Evolutionary conservation across 2,329 filamentous ascomycete genomes (phyloP), one percentile per base, ranked within the genome.

Genomic region (Aspergillus costaricaensis): DNA sequence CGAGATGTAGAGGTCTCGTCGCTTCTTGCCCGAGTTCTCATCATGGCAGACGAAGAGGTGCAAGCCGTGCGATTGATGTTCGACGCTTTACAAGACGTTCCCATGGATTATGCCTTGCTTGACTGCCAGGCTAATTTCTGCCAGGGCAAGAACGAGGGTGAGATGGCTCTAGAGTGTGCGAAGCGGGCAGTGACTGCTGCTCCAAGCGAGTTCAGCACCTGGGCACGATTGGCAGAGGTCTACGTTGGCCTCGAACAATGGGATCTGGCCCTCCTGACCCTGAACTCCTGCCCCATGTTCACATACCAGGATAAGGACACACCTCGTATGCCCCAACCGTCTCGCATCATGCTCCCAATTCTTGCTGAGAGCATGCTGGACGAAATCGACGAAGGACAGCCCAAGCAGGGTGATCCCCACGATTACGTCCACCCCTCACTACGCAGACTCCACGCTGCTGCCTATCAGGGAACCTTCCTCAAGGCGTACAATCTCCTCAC

Each of bases 221-320:
- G 95, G 95, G 94, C 95, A 59, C 85, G 93, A 59, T 79, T 99
- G 64, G 93, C 93, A 2, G 92, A 98, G 74, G 90, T 98, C 32
- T 99, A 99, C 69, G 91, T 98, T 58, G 86, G 89, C 53, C 86
- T 96, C 78, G 95, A 99, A 74, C 91, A 96, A 73, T 99, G 95
- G 92, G 95, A 98, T 72, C 87, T 98, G 67, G 95, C 95, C 0
- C 84, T 99, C 23, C 88, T 96, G 5, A 98, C 95, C 4, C 84
- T 99, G 55, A 99, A 99, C 79, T 99, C 95, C 17, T 99, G 95
- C 76, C 95, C 95, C 8, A 99, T 99, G 95, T 99, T 99, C 77
- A 99, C 95, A 6, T 98, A 99, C 76, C 95, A 98, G 77, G 95
- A 99, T 78, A 98, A 97, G 77, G 95, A 99, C 74, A 90, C 92